Evolutionary conservation across 495 filamentous ascomycete genomes (phyloP).

Genomic region (Penicillium crystallinum): DNA sequence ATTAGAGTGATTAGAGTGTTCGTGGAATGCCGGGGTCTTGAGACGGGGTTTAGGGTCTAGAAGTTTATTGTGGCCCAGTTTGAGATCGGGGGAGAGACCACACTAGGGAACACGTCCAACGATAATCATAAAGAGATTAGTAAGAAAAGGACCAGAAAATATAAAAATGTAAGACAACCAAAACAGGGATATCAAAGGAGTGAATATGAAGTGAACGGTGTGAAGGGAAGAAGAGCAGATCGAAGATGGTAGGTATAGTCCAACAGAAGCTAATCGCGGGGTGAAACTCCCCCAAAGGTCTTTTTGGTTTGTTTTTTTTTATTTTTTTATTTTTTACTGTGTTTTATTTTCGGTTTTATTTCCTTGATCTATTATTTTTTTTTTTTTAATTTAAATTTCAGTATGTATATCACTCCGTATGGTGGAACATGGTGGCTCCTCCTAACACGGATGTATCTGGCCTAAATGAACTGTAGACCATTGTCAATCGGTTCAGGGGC

Average conservation of each 20-base stretch:
- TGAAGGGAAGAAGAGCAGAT: conserved; percentile 14
- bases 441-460: conserved; percentile 28
- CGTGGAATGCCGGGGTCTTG: conserved; percentile 12
- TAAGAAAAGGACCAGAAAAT: conserved; percentile 10
- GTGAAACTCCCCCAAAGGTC: conserved; percentile 28
- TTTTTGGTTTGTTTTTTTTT: conserved; percentile 16
- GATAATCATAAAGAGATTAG: conserved; percentile 11
- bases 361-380: conserved; percentile 11
- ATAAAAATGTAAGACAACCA: conserved; percentile 17
- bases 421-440: conserved; percentile 29
- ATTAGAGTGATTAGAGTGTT: conserved; percentile 26
- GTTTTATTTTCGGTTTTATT: conserved; percentile 7
- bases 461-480: conserved; percentile 21
- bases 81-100: conserved; percentile 12
- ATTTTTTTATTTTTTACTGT: conserved; percentile 10
- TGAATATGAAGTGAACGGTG: conserved; percentile 23
- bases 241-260: conserved; percentile 22
- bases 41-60: conserved; percentile 13
- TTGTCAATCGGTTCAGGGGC: conserved; percentile 23
- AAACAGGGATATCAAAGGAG: conserved; percentile 24
- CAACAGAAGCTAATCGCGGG: conserved; percentile 36
- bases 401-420: conserved; percentile 18
- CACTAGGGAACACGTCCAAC: conserved; percentile 4
- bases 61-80: conserved; percentile 13
- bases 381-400: conserved; percentile 7